These are phyloP conservation scores for Solanum dulcamara DNA, from an alignment of 257 asterid species.

Conservation along the genomic window DNA sequence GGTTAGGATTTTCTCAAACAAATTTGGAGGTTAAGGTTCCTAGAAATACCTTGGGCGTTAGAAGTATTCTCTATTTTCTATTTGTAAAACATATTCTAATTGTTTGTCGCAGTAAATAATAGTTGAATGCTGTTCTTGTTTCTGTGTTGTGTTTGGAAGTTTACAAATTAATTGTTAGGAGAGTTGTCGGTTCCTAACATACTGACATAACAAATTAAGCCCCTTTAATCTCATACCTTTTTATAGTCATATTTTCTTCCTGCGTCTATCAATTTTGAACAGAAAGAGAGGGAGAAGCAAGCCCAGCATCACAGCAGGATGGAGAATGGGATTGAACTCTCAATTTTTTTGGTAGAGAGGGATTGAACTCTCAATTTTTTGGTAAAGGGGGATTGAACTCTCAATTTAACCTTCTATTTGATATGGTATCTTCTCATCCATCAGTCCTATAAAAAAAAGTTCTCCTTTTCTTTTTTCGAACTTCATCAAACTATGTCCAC, in stretches of 20 bases:
- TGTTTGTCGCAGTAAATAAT: neutral
- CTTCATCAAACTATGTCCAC: neutral
- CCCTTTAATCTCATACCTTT: neutral
- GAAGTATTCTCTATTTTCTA: neutral
- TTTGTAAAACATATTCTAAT: neutral
- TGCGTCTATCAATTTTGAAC: neutral
- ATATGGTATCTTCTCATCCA: neutral
- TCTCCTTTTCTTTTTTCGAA: neutral
- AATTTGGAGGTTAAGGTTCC: neutral
- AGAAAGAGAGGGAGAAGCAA: neutral
- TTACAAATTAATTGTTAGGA: neutral
- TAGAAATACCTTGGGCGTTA: neutral
- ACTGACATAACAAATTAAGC: neutral
- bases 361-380: neutral
- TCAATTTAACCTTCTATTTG: neutral
- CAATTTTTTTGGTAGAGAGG: neutral
- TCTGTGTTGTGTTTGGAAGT: neutral
- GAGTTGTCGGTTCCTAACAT: neutral
- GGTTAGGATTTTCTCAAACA: neutral
- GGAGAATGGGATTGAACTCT: neutral
- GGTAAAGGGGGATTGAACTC: neutral
- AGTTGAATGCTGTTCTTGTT: neutral
- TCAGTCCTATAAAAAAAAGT: neutral
- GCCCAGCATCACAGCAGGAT: neutral
- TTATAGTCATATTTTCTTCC: neutral